Evolutionary conservation across 352 stramenopile genomes (phyloP).

Genomic region (Hyaloperonospora arabidopsidis): DNA sequence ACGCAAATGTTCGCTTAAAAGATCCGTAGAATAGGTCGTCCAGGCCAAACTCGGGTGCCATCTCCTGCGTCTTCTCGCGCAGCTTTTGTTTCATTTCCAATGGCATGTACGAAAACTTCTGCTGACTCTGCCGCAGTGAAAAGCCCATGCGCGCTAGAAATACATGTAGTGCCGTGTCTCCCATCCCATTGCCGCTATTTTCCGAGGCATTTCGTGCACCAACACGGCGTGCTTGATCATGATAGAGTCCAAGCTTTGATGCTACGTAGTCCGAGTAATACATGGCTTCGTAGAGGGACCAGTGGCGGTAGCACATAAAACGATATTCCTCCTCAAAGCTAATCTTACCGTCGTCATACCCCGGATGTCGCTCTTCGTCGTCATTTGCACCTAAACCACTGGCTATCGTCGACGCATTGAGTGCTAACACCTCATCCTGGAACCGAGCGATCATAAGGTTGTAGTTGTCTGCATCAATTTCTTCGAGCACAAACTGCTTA

Average conservation of each 20-base stretch:
- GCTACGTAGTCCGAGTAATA: constrained; percentile 94
- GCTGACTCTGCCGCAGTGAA: constrained; percentile 90
- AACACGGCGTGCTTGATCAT: constrained; percentile 54
- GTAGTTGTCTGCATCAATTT: constrained; percentile 91
- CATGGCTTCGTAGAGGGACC: constrained; percentile 92
- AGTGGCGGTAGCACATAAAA: constrained; percentile 96
- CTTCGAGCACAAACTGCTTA: constrained; percentile 90
- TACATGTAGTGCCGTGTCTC: constrained; percentile 82
- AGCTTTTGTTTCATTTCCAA: constrained; percentile 88
- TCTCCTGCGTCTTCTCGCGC: constrained; percentile 87
- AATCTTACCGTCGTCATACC: constrained; percentile 78
- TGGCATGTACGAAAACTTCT: constrained; percentile 95
- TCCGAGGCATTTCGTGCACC: constrained; percentile 48
- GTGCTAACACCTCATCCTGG: constrained; percentile 87
- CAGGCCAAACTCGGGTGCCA: constrained; percentile 91
- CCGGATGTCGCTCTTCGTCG: constrained; percentile 39
- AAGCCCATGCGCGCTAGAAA: constrained; percentile 97
- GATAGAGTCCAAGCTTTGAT: constrained; percentile 77
- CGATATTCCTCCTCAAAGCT: constrained; percentile 89
- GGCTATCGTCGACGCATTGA: constrained; percentile 33
- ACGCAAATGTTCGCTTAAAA: constrained; percentile 92
- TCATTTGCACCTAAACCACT: constrained; percentile 30
- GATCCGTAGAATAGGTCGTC: constrained; percentile 94
- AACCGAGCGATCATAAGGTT: constrained; percentile 83
- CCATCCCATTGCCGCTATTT: constrained; percentile 23